A percentile compares a stretch with the other conserved stretches of the same genome.
phyloP scores from a whole-genome alignment of 495 filamentous ascomycete genomes.

The Xylaria curta region DNA sequence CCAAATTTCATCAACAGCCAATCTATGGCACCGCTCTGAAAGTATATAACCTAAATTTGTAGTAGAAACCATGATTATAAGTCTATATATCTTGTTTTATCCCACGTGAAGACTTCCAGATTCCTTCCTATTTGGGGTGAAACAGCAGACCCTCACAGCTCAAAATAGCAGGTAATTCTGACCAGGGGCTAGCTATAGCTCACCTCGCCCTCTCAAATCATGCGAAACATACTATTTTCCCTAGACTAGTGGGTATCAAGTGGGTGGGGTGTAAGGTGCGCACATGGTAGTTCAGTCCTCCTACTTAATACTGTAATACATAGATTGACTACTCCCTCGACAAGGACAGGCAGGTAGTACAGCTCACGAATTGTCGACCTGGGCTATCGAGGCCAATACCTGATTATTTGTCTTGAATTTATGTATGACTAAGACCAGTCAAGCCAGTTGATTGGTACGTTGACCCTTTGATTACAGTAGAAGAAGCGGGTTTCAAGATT shows the following conservation, averaged over 20 bases:
- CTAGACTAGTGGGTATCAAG: slow-evolving; percentile 1
- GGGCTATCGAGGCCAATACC: no score
- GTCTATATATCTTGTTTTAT: background rate
- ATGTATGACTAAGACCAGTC: background rate
- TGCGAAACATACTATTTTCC: slow-evolving; percentile 21
- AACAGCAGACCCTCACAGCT: background rate
- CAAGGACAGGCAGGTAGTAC: slow-evolving; percentile 6
- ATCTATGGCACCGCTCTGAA: slow-evolving; percentile 3
- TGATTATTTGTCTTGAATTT: background rate
- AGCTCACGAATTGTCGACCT: background rate
- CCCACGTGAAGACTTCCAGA: background rate
- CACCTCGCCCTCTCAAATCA: slow-evolving; percentile 3
- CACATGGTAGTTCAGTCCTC: background rate
- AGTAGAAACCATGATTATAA: background rate
- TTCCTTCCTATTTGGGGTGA: slow-evolving; percentile 22
- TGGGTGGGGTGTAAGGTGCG: slow-evolving; percentile 5
- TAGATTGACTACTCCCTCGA: background rate
- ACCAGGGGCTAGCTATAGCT: background rate
- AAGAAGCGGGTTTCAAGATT: background rate
- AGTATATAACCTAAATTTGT: background rate
- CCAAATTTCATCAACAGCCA: background rate
- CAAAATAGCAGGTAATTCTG: slow-evolving; percentile 20
- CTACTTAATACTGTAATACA: slow-evolving; percentile 1
- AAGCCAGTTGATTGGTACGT: background rate
- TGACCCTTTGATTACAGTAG: background rate